These are phyloP conservation scores for Colletotrichum musae DNA, from an alignment of 2,329 filamentous ascomycete species.

Conservation along the genomic window DNA sequence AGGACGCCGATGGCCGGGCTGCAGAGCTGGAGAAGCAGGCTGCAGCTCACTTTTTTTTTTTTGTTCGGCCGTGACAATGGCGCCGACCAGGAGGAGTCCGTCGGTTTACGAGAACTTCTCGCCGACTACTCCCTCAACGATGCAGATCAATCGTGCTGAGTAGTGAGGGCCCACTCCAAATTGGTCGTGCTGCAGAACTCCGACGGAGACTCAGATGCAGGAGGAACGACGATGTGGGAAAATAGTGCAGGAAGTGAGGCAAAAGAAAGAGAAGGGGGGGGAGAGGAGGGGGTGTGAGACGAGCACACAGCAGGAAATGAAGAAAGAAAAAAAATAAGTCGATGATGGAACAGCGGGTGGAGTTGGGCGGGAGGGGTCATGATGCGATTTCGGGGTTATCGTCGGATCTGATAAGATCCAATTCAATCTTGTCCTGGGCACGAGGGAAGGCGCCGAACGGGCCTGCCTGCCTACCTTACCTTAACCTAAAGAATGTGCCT, in stretches of 20 bases:
- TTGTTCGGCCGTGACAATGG: constrained; percentile 4
- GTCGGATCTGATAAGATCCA: constrained; percentile 68
- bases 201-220: constrained; percentile 15
- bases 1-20: no score
- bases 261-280: constrained; percentile 10
- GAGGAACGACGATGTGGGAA: constrained; percentile 24
- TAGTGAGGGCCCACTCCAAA: constrained; percentile 28
- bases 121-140: constrained; percentile 18
- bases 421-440: constrained; percentile 39
- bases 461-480: constrained; percentile 1
- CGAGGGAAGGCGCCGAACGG: neutral
- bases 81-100: constrained; percentile 3
- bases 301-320: neutral
- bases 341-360: constrained; percentile 26
- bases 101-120: constrained; percentile 38
- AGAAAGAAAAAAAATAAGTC: constrained; percentile 12
- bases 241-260: neutral
- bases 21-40: no score
- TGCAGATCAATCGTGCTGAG: constrained; percentile 30
- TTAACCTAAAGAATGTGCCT: neutral
- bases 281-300: constrained; percentile 12
- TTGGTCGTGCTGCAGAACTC: constrained; percentile 26
- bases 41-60: neutral
- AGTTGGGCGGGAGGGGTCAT: constrained; percentile 23
- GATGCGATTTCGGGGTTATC: constrained; percentile 57